A percentile compares a stretch with the other conserved stretches of the same genome.
These are phyloP conservation scores for Leccinum subtestaceum DNA, from an alignment of 768 basidiomycete genomes.

Conservation along the genomic window DNA sequence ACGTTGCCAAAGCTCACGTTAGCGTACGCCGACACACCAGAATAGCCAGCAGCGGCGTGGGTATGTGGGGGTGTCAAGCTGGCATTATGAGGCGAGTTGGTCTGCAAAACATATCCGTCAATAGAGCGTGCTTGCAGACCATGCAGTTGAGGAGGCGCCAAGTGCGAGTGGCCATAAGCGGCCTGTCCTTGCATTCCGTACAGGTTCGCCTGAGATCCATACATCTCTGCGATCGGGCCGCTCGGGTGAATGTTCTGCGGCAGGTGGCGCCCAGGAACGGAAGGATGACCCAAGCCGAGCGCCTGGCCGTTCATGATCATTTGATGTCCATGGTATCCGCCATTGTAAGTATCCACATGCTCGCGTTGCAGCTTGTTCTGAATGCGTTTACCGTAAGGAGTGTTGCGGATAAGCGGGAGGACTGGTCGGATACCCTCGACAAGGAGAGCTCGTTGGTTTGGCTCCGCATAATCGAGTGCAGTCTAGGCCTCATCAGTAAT, in stretches of 20 bases:
- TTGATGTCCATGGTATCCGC: constrained; percentile 58
- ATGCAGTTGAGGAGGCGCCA: constrained; percentile 52
- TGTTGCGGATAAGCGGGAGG: constrained; percentile 96
- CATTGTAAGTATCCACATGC: constrained; percentile 67
- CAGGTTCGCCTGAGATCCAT: constrained; percentile 57
- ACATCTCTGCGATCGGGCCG: constrained; percentile 62
- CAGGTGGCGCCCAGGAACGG: constrained; percentile 53
- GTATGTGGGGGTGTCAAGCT: constrained; percentile 57
- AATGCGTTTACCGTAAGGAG: constrained; percentile 98
- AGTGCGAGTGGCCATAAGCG: constrained; percentile 56
- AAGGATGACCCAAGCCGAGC: constrained; percentile 42
- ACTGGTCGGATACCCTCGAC: constrained; percentile 99
- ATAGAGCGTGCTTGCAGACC: constrained; percentile 67
- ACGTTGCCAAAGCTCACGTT: constrained; percentile 54
- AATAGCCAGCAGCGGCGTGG: constrained; percentile 54
- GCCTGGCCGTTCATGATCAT: constrained; percentile 58
- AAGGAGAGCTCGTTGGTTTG: constrained; percentile 85
- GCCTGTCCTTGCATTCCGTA: constrained; percentile 59
- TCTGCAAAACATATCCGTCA: constrained; percentile 79
- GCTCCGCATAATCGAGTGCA: constrained; percentile 95
- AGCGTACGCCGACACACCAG: constrained; percentile 48
- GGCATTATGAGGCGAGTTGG: constrained; percentile 63
- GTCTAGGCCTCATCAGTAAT: constrained; percentile 53
- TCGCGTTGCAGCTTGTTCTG: constrained; percentile 98
- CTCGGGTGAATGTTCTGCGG: constrained; percentile 49